Evolutionary conservation across 192 early-diverging fungal genomes (phyloP), one percentile per base, ranked within the genome.

Genomic region (Dispira simplex): DNA sequence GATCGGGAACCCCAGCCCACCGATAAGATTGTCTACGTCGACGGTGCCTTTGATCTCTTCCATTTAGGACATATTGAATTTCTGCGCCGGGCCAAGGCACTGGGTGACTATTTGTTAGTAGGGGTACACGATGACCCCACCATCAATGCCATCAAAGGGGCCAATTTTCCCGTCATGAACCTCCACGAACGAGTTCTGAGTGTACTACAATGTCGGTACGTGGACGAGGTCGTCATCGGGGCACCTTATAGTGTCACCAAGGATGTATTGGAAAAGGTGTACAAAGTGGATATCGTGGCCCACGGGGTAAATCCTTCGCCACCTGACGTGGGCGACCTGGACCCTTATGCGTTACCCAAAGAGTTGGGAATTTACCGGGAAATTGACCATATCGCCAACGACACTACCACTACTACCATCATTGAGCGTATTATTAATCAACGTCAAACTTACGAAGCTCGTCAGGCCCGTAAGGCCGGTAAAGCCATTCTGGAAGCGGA

Each of bases 141-240:
- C 8, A 90, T 95, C 53, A 92, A 97, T 69, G 81, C 79, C 8
- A 76, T 91, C 71, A 89, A 90, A 76, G 91, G 89, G 25, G 76
- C 82, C 62, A 91, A 90, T 68, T 93, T 87, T 74, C 93, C 95
- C 1, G 78, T 98, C 52, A 91, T 98, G 92, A 95, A 93, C 75
- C 75, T 95, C 51, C 85, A 95, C 74, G 95, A 97, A 77, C 85
- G 95, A 47, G 91, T 86, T 46, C 76, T 97, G 45, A 88, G 89
- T 68, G 95, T 90, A n/a, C 74, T 97, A 52, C 83, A 88, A 63
- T 97, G 95, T 68, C 76, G 88, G 77, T 93, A 91, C 63, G 92
- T 92, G 9, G 91, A 97, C 71, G 92, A 94, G 66, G 91, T 97
- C 25, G 86, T 97, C 58, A 89, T 95, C 46, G 90, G 91, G 25